phyloP scores from a whole-genome alignment of 2,329 filamentous ascomycete species.

The Pyrenophora seminiperda region DNA sequence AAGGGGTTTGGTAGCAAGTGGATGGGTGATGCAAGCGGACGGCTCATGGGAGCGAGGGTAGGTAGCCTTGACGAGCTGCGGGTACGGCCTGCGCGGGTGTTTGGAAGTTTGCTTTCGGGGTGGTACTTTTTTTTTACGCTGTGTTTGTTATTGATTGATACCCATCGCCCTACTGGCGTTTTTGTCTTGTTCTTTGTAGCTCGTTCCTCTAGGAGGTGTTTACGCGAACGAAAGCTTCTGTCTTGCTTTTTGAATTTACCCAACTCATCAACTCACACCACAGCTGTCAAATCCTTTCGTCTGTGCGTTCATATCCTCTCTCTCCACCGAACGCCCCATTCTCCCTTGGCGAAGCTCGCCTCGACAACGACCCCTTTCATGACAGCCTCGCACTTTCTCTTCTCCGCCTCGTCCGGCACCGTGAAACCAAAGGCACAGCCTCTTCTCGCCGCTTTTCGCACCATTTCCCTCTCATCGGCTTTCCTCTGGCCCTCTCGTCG shows the following conservation, averaged over 20 bases:
- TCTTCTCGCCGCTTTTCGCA: conserved; percentile 66
- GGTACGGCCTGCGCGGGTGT: not conserved
- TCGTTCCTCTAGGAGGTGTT: not conserved
- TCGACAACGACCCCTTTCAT: conserved; percentile 65
- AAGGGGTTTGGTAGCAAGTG: conserved; percentile 17
- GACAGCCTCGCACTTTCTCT: conserved; percentile 62
- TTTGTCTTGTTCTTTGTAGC: conserved; percentile 11
- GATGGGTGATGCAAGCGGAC: conserved; percentile 8
- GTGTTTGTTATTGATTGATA: conserved; percentile 23
- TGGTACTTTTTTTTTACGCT: not conserved
- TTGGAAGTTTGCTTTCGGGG: not conserved
- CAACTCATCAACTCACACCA: not conserved
- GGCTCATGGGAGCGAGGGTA: conserved; percentile 3
- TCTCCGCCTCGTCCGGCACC: conserved; percentile 31
- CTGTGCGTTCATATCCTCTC: conserved; percentile 41
- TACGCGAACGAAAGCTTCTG: not conserved
- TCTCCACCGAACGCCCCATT: conserved; percentile 64
- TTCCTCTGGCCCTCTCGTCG: conserved; percentile 56
- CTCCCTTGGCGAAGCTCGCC: conserved; percentile 64
- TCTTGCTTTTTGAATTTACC: not conserved
- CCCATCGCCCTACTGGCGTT: conserved; percentile 15
- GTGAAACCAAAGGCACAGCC: conserved; percentile 62
- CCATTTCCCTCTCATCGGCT: conserved; percentile 61
- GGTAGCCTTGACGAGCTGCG: not conserved
- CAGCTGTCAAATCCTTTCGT: not conserved